phyloP scores from a whole-genome alignment of 257 asterid genomes.

The Eustoma russellianum region DNA sequence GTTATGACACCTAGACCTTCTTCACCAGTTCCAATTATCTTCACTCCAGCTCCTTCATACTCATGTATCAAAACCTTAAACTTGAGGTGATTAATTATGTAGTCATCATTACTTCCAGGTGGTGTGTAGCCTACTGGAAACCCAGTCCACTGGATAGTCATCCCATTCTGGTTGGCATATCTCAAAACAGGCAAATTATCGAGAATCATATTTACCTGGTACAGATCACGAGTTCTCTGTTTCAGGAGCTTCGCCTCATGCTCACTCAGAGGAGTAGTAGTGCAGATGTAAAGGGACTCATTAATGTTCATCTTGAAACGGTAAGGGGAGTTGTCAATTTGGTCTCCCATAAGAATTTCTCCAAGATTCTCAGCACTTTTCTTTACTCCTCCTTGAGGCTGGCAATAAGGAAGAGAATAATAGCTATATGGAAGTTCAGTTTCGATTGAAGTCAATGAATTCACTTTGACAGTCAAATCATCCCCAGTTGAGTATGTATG shows the following conservation, averaged over 20 bases:
- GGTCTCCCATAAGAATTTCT: slow-evolving; percentile 17
- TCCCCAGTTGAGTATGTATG: slow-evolving; percentile 12
- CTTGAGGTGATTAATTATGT: slow-evolving; percentile 13
- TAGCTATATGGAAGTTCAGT: slow-evolving; percentile 13
- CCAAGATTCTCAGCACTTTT: slow-evolving; percentile 18
- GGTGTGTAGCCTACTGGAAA: slow-evolving; percentile 10
- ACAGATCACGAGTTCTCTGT: slow-evolving; percentile 9
- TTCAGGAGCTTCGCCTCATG: slow-evolving; percentile 11
- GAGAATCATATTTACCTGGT: slow-evolving; percentile 15
- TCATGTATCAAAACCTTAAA: slow-evolving; percentile 13
- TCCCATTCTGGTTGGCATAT: slow-evolving; percentile 7
- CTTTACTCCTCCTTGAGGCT: slow-evolving; percentile 10
- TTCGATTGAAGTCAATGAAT: slow-evolving; percentile 14
- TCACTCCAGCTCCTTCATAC: slow-evolving; percentile 15
- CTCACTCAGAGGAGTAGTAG: slow-evolving; percentile 3
- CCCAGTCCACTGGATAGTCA: slow-evolving; percentile 11
- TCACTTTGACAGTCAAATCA: slow-evolving; percentile 8
- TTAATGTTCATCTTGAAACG: slow-evolving; percentile 11
- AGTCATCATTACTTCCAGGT: slow-evolving; percentile 3
- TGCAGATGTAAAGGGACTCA: slow-evolving; percentile 6
- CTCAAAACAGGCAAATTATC: slow-evolving; percentile 15
- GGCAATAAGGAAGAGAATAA: slow-evolving; percentile 12
- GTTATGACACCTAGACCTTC: slow-evolving; percentile 14
- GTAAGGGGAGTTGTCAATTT: slow-evolving; percentile 15
- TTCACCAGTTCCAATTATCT: slow-evolving; percentile 19